phyloP scores from a whole-genome alignment of 73 alveolate genomes.

The Durusdinium trenchii region DNA sequence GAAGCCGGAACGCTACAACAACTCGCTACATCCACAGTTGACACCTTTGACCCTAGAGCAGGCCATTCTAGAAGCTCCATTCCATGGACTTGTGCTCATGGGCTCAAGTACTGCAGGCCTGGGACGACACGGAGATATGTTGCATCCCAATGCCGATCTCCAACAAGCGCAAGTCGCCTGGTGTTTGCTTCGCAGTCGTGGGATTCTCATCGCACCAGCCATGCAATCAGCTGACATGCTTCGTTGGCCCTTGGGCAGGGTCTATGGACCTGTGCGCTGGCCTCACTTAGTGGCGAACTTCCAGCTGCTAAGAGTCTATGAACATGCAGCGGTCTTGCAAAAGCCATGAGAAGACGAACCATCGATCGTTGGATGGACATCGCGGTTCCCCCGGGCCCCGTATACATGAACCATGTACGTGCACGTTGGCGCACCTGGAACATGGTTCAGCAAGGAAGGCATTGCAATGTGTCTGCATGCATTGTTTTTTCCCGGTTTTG shows the following conservation, averaged over 20 bases:
- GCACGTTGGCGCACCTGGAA: too few species aligned
- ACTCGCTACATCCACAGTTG: conserved; percentile 29
- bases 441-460: too few species aligned
- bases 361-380: too few species aligned
- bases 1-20: neutral
- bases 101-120: conserved; percentile 19
- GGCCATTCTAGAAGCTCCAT: conserved; percentile 28
- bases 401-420: too few species aligned
- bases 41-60: conserved; percentile 11
- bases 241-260: conserved; percentile 54
- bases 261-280: conserved; percentile 51
- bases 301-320: conserved; percentile 23
- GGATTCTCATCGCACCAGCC: conserved; percentile 37
- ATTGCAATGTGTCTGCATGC: too few species aligned
- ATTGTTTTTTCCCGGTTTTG: too few species aligned
- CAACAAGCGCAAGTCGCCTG: conserved; percentile 58
- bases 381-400: too few species aligned
- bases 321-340: conserved; percentile 29
- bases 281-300: conserved; percentile 66
- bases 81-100: conserved; percentile 56
- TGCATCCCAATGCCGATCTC: conserved; percentile 58
- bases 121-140: conserved; percentile 54
- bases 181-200: conserved; percentile 58
- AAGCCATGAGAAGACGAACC: conserved; percentile 18
- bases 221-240: conserved; percentile 23